phyloP scores from a whole-genome alignment of 148 eudicot genomes.

The Rhododendron williamsianum region DNA sequence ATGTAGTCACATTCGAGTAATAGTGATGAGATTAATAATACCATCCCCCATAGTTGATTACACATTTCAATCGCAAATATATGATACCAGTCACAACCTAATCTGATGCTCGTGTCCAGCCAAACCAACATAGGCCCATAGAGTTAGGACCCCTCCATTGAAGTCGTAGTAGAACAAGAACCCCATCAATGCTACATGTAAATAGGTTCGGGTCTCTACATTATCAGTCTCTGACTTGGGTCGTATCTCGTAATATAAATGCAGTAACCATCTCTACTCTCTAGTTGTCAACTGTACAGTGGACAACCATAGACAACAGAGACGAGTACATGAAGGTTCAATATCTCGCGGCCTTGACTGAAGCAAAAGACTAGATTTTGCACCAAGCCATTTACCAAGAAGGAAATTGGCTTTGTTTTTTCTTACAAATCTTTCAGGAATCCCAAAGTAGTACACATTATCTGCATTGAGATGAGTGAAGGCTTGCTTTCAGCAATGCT shows the following conservation, averaged over 20 bases:
- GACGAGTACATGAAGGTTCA: not conserved
- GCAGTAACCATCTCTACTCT: not conserved
- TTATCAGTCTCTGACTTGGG: not conserved
- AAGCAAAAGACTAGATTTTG: not conserved
- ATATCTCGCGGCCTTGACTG: not conserved
- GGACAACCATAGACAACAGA: not conserved
- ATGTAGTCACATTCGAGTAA: not conserved
- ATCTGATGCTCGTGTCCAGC: not conserved
- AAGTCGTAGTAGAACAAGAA: not conserved
- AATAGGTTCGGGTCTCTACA: not conserved
- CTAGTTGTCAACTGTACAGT: not conserved
- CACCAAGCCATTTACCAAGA: not conserved
- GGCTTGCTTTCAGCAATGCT: conserved; percentile 8
- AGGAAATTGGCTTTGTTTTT: not conserved
- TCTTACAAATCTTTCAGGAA: not conserved
- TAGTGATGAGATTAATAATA: not conserved
- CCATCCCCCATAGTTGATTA: not conserved
- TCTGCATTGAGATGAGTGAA: not conserved
- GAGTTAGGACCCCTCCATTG: not conserved
- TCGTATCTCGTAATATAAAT: not conserved
- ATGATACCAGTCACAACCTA: not conserved
- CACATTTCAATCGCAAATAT: not conserved
- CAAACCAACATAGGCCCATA: not conserved
- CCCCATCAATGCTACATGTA: not conserved
- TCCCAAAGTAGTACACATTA: not conserved